Evolutionary conservation across 2,329 filamentous ascomycete genomes (phyloP).

Genomic region (Trematosphaeria pertusa): DNA sequence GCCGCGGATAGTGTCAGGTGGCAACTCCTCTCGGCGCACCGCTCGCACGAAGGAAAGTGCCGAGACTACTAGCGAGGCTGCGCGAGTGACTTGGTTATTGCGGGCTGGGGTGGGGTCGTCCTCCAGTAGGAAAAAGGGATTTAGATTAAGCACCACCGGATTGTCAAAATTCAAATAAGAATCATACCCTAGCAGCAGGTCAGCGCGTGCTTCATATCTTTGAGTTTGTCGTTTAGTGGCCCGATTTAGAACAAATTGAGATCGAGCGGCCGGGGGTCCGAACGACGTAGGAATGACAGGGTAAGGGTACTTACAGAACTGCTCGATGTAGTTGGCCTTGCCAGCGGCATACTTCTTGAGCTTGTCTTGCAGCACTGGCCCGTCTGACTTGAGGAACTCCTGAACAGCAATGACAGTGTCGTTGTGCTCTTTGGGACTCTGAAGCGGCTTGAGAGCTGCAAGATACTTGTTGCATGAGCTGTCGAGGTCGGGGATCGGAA

Average conservation of each 20-base stretch:
- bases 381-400: slow-evolving; percentile 83
- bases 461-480: slow-evolving; percentile 80
- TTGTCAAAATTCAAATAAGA: slow-evolving; percentile 98
- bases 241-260: slow-evolving; percentile 15
- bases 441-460: slow-evolving; percentile 78
- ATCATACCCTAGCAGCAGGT: slow-evolving; percentile 78
- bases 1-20: slow-evolving; percentile 84
- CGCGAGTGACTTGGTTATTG: slow-evolving; percentile 95
- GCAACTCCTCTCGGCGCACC: slow-evolving; percentile 89
- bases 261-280: slow-evolving; percentile 6
- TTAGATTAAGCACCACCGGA: slow-evolving; percentile 94
- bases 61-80: slow-evolving; percentile 89
- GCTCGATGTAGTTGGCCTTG: slow-evolving; percentile 96
- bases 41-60: slow-evolving; percentile 91
- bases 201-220: slow-evolving; percentile 23
- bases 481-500: slow-evolving; percentile 91
- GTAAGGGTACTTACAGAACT: slow-evolving; percentile 80
- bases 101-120: slow-evolving; percentile 96
- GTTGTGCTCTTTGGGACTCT: slow-evolving; percentile 78
- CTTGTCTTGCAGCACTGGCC: slow-evolving; percentile 84
- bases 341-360: slow-evolving; percentile 88
- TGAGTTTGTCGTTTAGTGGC: slow-evolving; percentile 7
- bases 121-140: slow-evolving; percentile 96
- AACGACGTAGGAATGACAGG: not conserved
- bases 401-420: slow-evolving; percentile 81